Evolutionary conservation across 1,284 basidiomycete genomes (phyloP).

Genomic region (Thecaphora thlaspeos): DNA sequence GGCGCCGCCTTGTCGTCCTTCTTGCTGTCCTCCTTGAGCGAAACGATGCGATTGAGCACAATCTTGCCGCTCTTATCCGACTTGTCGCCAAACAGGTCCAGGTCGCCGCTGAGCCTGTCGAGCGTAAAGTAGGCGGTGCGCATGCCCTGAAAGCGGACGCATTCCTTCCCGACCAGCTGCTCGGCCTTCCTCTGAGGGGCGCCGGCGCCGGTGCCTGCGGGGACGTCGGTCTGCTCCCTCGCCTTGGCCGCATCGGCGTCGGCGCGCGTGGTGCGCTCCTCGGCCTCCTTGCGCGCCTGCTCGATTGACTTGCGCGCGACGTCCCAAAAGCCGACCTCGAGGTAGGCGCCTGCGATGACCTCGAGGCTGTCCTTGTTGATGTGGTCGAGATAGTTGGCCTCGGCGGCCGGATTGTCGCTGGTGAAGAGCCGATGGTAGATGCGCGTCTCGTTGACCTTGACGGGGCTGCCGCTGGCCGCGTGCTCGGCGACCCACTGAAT

Average conservation of each 20-base stretch:
- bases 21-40: constrained; percentile 79
- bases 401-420: constrained; percentile 98
- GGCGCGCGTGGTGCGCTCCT: constrained; percentile 38
- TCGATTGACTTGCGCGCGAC: constrained; percentile 50
- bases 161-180: constrained; percentile 86
- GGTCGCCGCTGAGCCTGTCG: constrained; percentile 68
- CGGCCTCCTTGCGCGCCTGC: constrained; percentile 41
- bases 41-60: constrained; percentile 89
- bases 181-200: constrained; percentile 64
- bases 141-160: constrained; percentile 93
- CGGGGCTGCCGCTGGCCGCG: constrained; percentile 5
- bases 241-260: constrained; percentile 48
- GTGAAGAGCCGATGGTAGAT: constrained; percentile 88
- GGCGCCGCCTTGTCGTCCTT: constrained; percentile 28
- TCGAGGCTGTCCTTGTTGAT: constrained; percentile 62
- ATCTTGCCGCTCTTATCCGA: constrained; percentile 70
- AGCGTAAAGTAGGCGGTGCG: constrained; percentile 93
- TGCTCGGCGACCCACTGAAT: constrained; percentile 52
- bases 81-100: constrained; percentile 56
- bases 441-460: constrained; percentile 39
- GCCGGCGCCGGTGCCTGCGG: constrained; percentile 17
- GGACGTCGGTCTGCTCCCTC: constrained; percentile 33
- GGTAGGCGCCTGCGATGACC: constrained; percentile 57
- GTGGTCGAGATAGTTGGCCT: constrained; percentile 82
- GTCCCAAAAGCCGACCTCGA: constrained; percentile 49